A percentile compares a stretch with the other conserved stretches of the same genome.
phyloP scores from a whole-genome alignment of 108 stramenopile genomes.

The Cyclotella baltica region DNA sequence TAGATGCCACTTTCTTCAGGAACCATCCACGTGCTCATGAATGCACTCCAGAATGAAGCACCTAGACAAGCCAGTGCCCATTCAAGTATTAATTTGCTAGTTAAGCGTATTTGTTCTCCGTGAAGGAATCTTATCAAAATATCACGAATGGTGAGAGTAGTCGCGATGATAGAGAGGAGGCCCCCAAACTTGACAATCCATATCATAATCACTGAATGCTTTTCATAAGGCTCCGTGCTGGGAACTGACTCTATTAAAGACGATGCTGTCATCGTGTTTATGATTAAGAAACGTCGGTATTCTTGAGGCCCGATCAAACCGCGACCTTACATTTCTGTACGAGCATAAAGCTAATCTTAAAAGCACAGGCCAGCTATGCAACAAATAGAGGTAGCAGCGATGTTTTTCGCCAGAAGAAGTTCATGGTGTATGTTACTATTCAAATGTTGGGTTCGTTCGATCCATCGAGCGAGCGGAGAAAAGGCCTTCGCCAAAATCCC shows the following conservation, averaged over 20 bases:
- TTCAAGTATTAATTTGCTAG: slow-evolving; percentile 27
- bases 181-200: slow-evolving; percentile 32
- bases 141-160: slow-evolving; percentile 31
- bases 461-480: too few relatives aligned
- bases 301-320: too few relatives aligned
- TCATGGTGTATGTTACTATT: too few relatives aligned
- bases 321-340: not conserved
- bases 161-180: slow-evolving; percentile 27
- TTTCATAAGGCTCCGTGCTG: not conserved
- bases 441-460: too few relatives aligned
- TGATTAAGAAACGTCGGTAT: not conserved
- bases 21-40: slow-evolving; percentile 52
- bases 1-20: slow-evolving; percentile 30
- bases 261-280: not conserved
- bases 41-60: slow-evolving; percentile 25
- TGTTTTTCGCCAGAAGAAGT: too few relatives aligned
- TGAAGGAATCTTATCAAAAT: slow-evolving; percentile 25
- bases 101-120: slow-evolving; percentile 30
- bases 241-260: not conserved
- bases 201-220: not conserved
- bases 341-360: too few relatives aligned
- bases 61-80: not conserved
- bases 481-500: too few relatives aligned
- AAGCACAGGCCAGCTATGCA: too few relatives aligned
- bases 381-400: too few relatives aligned